These are phyloP conservation scores for Neurospora africana DNA, from an alignment of 495 filamentous ascomycete species.

Conservation along the genomic window DNA sequence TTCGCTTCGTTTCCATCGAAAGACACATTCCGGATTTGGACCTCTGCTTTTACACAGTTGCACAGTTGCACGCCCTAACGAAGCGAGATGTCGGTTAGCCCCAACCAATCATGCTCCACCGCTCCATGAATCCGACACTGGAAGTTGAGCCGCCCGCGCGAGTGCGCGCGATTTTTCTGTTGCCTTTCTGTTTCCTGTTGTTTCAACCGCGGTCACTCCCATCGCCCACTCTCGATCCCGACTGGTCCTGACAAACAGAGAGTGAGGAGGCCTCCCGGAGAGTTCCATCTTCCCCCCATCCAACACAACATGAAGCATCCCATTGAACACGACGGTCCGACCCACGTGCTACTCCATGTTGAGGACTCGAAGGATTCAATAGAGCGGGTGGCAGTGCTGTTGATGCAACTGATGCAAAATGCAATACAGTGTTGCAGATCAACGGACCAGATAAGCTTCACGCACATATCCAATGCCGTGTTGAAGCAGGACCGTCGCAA, in stretches of 20 bases:
- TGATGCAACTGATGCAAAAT: neutral
- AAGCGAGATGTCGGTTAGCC: neutral
- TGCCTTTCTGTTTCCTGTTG: neutral
- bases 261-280: neutral
- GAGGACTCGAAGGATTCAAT: neutral
- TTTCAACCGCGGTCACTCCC: neutral
- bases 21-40: neutral
- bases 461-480: neutral
- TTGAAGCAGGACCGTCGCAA: neutral
- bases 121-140: neutral
- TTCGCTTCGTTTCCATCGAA: neutral
- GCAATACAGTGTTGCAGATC: neutral
- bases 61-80: neutral
- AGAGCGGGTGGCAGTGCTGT: neutral
- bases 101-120: neutral
- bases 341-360: neutral
- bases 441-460: neutral
- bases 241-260: neutral
- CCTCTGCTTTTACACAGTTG: neutral
- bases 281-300: neutral
- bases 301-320: neutral
- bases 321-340: neutral
- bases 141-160: neutral
- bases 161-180: neutral
- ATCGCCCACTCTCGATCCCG: neutral